Conservation (phyloP, 2,329 filamentous ascomycete genomes). For the Clonostachys solani region DNA sequence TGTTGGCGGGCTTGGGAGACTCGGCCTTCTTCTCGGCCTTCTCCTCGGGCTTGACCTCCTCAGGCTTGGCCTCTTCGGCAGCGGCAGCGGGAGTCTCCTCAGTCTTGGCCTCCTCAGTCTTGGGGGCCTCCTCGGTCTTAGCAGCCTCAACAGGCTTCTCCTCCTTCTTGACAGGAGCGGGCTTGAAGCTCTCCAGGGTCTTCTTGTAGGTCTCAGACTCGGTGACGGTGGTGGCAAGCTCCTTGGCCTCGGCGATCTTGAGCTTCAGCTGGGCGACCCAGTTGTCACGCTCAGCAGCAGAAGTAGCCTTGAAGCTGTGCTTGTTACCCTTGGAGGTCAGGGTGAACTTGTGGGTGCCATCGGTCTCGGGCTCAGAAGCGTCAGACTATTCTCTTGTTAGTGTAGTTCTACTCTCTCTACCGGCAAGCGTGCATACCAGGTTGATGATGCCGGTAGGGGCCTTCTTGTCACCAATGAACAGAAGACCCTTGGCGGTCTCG, state of each 20-base stretch:
- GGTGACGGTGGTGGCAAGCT: constrained; percentile 66
- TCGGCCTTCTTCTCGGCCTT: constrained; percentile 42
- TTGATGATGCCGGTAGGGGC: constrained; percentile 79
- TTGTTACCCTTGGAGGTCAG: constrained; percentile 85
- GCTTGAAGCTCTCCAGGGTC: constrained; percentile 67
- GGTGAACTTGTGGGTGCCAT: constrained; percentile 76
- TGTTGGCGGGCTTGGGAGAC: constrained; percentile 57
- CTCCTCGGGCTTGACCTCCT: constrained; percentile 25
- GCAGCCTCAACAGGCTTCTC: constrained; percentile 26
- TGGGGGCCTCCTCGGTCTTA: constrained; percentile 22
- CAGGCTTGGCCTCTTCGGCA: constrained; percentile 17
- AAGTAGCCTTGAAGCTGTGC: constrained; percentile 86
- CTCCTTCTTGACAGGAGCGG: constrained; percentile 34
- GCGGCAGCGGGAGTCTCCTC: constrained; percentile 31
- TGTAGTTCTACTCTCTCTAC: neutral
- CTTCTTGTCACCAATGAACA: constrained; percentile 87
- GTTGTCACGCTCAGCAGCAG: constrained; percentile 76
- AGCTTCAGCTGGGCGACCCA: constrained; percentile 84
- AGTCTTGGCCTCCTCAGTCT: constrained; percentile 25
- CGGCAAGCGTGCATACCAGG: constrained; percentile 56
- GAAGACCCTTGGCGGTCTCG: constrained; percentile 90
- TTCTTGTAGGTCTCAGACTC: constrained; percentile 87
- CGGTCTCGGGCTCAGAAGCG: constrained; percentile 67
- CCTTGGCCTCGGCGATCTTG: constrained; percentile 82
- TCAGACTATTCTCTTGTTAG: constrained; percentile 43